Base-by-base conservation (phyloP, 2,329 filamentous ascomycete genomes). In the Dactylellina sp. region DNA sequence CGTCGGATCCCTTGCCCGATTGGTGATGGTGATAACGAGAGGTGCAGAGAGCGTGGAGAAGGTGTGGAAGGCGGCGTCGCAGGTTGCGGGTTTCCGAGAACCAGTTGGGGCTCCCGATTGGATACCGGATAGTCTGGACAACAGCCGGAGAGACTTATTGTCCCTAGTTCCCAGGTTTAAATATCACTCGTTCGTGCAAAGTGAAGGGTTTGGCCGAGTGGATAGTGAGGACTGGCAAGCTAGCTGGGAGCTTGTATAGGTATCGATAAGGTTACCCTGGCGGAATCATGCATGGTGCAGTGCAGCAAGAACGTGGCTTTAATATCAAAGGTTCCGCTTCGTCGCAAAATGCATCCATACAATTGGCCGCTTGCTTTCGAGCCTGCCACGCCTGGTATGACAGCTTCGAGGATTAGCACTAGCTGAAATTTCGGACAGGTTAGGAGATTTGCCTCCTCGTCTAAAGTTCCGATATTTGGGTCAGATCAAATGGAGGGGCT, bases 261-360 rank as follows among this genome's bases (percentile, higher is more conserved):
- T 68, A 64, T 59, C 66, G 59, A 71, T 71, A 71, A 71, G 52
- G 66, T 71, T 72, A 50, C 55, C 53, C 55, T 57, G 44, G 50
- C 49, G 20, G 44, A 55, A 47, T 52, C 68, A 60, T 72, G 60
- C 60, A 60, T 49, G 53, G 46, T 68, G 59, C 61, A 64, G 46
- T 68, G 59, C 61, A 64, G 68, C 68, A 65, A 60, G 68, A 72
- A 72, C 68, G 68, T 72, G 60, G 68, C 68, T 72, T 61, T 64
- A 59, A 71, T 72, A 65, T 61, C 49, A 32, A 68, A 39, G 40
- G 42, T 52, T 40, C 59, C 47, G 32, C 39, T 32, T 32, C 44
- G 59, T 60, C 53, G 60, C 60, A 39, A 22, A 55, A 40, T 25
- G 18, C 5, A 22, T 35, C 39, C 52, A 11, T 64, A 46, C 68